Percentiles rank a stretch among this genome's conserved stretches.
These are phyloP conservation scores for Cyclanthera cordifolia DNA, from an alignment of 306 rosid genomes.

Conservation along the genomic window DNA sequence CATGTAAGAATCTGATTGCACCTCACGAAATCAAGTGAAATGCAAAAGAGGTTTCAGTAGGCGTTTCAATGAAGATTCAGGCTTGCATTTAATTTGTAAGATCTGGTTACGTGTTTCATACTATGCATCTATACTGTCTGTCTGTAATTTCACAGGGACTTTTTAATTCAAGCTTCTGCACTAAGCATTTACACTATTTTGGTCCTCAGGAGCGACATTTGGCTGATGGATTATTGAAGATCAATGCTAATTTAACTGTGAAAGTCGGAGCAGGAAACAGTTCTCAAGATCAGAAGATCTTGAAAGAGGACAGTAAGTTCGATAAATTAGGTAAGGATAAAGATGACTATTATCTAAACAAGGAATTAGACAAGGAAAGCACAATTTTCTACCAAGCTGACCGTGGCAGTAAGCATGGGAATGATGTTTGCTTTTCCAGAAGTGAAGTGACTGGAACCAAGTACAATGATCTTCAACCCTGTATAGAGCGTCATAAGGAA, in stretches of 20 bases:
- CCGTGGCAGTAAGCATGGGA: conserved; percentile 11
- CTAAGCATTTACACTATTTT: conserved; percentile 16
- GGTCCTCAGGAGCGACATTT: conserved; percentile 19
- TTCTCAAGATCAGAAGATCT: conserved; percentile 18
- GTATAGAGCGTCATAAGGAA: conserved; percentile 25
- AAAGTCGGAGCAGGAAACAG: conserved; percentile 12
- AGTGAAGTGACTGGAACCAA: conserved; percentile 20
- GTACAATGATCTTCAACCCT: conserved; percentile 19
- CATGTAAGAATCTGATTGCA: conserved; percentile 84
- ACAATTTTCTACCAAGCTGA: neutral
- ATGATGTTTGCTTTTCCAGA: conserved; percentile 25
- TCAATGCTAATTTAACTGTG: conserved; percentile 3
- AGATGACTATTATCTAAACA: conserved; percentile 9
- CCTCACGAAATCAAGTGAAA: conserved; percentile 67
- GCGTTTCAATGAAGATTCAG: conserved; percentile 94
- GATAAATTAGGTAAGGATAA: conserved; percentile 18
- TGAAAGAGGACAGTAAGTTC: conserved; percentile 19
- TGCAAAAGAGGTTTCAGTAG: conserved; percentile 90
- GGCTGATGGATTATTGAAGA: neutral
- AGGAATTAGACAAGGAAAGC: neutral
- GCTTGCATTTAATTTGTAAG: conserved; percentile 97
- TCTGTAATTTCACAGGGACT: neutral
- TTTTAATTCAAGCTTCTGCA: conserved; percentile 9
- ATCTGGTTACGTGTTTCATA: conserved; percentile 57
- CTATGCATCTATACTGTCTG: conserved; percentile 21